Conservation (phyloP, 768 basidiomycete species). For the Tricholomella constricta region DNA sequence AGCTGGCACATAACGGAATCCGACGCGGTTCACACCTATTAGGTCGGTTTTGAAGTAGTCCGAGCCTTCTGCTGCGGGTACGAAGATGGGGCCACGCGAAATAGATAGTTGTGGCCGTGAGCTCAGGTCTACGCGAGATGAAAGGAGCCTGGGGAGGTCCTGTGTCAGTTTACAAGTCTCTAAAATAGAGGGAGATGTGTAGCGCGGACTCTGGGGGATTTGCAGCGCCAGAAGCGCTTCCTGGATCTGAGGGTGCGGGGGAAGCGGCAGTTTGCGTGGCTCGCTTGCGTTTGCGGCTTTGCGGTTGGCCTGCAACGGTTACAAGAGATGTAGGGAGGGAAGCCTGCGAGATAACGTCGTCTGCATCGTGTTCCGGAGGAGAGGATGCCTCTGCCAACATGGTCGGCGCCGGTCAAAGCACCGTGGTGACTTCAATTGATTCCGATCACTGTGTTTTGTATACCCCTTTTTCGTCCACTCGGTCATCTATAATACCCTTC, state of each 20-base stretch:
- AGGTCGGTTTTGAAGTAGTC: slow-evolving; percentile 70
- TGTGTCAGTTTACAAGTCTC: slow-evolving; percentile 9
- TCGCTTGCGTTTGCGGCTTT: slow-evolving; percentile 59
- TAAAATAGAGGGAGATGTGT: not conserved
- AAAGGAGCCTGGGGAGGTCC: slow-evolving; percentile 46
- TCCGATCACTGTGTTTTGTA: slow-evolving; percentile 2
- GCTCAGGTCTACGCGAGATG: slow-evolving; percentile 68
- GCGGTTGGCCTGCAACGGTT: slow-evolving; percentile 25
- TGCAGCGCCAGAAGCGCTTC: slow-evolving; percentile 31
- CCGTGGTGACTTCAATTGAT: no score
- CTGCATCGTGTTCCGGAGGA: slow-evolving; percentile 27
- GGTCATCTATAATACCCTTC: not conserved
- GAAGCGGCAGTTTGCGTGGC: slow-evolving; percentile 51
- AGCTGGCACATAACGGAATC: slow-evolving; percentile 80
- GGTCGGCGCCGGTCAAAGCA: slow-evolving; percentile 1
- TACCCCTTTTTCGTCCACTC: not conserved
- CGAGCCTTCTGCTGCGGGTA: slow-evolving; percentile 56
- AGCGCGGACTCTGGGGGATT: slow-evolving; percentile 40
- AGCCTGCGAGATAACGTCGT: no score
- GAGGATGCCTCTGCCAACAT: slow-evolving; percentile 38
- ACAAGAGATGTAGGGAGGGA: no score
- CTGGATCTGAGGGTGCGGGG: slow-evolving; percentile 60
- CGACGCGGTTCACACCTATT: slow-evolving; percentile 71
- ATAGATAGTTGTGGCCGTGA: slow-evolving; percentile 71
- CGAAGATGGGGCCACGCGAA: slow-evolving; percentile 73